Evolutionary conservation across 78 protist species (phyloP), one percentile per base, ranked within the genome.

Genomic region (Ministeria vibrans): DNA sequence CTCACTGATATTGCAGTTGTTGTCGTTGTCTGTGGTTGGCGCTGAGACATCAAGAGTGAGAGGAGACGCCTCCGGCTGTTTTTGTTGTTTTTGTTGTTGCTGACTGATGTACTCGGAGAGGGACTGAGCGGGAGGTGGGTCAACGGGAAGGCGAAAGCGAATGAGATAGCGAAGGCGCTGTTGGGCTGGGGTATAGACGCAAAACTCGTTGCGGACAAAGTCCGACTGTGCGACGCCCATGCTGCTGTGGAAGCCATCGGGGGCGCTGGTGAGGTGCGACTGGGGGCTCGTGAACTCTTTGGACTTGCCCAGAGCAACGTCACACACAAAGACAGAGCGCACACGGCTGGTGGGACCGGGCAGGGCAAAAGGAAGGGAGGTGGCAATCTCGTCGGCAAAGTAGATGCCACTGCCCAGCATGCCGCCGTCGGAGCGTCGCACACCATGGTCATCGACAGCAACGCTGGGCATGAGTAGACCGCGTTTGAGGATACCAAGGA

Each of bases 401-500:
- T 81, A 68, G 15, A 70, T 71, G 34, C 79, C 79, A 2, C 64
- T 3, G 28, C 85, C 72, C 5, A 70, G 32, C 55, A 27, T 0
- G 38, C 85, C 78, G 4, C 0, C 23, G 49, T 81, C 38, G 5
- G 69, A n/a, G 7, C 85, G 64, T n/a, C 38, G 38, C 0, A n/a
- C 36, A 7, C 55, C 69, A 13, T 27, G 0, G 23, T 0, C 25
- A 0, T 20, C 9, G 25, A 23, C 62, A 0, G 27, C 25, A 27
- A 20, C 5, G 5, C 2, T 39, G 34, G 84, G 84, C 20, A 69
- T 49, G 6, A 53, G 61, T 13, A 72, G 51, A 25, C 79, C 78
- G 43, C 72, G 74, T 0, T n/a, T 9, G 39, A 81, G 85, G 42
- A 81, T 18, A 55, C 85, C 79, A 27, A 55, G 20, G 15, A 13